phyloP scores from a whole-genome alignment of 2,329 filamentous ascomycete species.

The Epichloe aotearoae region DNA sequence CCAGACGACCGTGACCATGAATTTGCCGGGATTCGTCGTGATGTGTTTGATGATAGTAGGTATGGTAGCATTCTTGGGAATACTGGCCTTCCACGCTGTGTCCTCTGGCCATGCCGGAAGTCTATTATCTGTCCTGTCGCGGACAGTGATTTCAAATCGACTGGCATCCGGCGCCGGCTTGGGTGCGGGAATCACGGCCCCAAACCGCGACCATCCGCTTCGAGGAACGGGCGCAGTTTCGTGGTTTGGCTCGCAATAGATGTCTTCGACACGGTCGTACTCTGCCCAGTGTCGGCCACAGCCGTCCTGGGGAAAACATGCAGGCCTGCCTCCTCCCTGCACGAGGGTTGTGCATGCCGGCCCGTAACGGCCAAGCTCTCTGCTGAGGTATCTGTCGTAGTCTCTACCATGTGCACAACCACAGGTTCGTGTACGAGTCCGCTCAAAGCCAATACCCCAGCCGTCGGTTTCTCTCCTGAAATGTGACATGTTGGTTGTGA shows the following conservation, averaged over 20 bases:
- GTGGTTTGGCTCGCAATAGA: background rate
- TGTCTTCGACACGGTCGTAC: no score
- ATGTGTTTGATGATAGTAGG: background rate
- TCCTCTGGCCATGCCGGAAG: background rate
- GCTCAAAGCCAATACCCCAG: background rate
- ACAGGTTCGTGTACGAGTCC: background rate
- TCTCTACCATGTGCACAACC: background rate
- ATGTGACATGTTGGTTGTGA: background rate
- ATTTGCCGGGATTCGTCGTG: background rate
- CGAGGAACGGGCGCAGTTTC: background rate
- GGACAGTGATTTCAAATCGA: background rate
- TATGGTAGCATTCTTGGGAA: background rate
- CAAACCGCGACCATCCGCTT: background rate
- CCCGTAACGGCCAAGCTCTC: no score
- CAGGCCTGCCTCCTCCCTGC: no score
- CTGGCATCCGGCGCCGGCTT: background rate
- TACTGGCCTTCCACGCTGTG: background rate
- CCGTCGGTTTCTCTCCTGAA: background rate
- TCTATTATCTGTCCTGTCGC: slow-evolving; percentile 1
- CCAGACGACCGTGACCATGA: background rate
- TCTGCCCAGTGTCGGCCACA: no score
- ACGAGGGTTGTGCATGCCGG: no score
- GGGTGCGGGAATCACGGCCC: background rate
- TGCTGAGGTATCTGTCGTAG: background rate
- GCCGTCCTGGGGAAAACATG: no score